Evolutionary conservation across 306 rosid genomes (phyloP), one percentile per base, ranked within the genome.

Genomic region (Citrullus mucosospermus): DNA sequence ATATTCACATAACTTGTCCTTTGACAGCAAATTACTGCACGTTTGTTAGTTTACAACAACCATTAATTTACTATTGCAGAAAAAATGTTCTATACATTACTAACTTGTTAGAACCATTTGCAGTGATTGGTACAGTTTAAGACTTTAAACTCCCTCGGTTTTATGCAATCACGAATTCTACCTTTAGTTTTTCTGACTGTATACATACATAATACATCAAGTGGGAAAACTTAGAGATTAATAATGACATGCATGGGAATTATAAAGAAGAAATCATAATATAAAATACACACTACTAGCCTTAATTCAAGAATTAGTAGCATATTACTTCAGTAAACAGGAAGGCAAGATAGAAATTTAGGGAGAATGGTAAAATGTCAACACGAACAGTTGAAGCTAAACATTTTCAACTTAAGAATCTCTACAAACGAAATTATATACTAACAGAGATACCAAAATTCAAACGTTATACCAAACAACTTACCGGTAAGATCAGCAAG

Each of bases 401-500:
- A 28, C 39, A 60, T 16, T 30, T 61, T 61, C 43, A 61, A 61
- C 73, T 39, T 38, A 67, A 34, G 46, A 32, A 63, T 5, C 12
- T 28, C 8, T 18, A 67, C 25, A 68, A 6, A 69, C 54, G 51
- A 11, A 60, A 78, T 78, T 25, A 8, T 34, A 65, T 18, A 5
- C 39, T 14, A 34, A 79, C 48, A 67, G n/a, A 67, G n/a, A 20
- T 15, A 79, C 54, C 67, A 36, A 17, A 55, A 62, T 32, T 50
- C 62, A 67, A 59, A n/a, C 3, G 39, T 48, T 12, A 32, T 38
- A 75, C 20, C 65, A 18, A 63, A 76, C 66, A 67, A 63, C 41
- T 57, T 82, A 92, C 96, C 97, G 16, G 96, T 96, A 80, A 91
- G 97, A 96, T 92, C 98, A 69, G 88, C 97, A 8, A 95, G 97